Evolutionary conservation across 2,329 filamentous ascomycete species (phyloP).

Genomic region (Colletotrichum camelliae): DNA sequence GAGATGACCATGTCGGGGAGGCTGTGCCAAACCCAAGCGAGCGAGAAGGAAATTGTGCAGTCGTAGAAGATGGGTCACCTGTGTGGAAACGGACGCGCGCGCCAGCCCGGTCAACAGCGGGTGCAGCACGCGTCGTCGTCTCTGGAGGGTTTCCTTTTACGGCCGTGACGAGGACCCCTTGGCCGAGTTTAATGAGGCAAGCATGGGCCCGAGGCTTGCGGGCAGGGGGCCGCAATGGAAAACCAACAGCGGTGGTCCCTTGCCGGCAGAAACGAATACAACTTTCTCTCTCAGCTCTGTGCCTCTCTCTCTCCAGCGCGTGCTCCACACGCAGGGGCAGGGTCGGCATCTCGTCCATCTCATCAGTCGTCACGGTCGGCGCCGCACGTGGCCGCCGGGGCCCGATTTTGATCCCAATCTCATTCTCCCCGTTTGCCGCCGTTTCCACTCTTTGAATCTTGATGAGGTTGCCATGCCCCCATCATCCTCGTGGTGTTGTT

Average conservation of each 20-base stretch:
- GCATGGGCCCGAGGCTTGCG: constrained; percentile 3
- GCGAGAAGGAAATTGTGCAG: constrained; percentile 19
- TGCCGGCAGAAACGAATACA: constrained; percentile 8
- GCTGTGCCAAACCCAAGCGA: constrained; percentile 18
- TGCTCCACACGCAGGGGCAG: constrained; percentile 11
- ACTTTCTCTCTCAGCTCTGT: not conserved
- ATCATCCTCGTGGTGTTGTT: not conserved
- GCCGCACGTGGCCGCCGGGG: constrained; percentile 33
- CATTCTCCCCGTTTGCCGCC: constrained; percentile 18
- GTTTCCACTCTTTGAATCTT: not conserved
- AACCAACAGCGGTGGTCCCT: not conserved
- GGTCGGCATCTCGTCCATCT: constrained; percentile 9
- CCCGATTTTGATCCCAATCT: constrained; percentile 30
- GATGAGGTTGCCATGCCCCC: not conserved
- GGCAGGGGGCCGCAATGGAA: constrained; percentile 1
- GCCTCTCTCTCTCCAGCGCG: not conserved
- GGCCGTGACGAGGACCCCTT: constrained; percentile 9
- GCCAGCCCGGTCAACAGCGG: not conserved
- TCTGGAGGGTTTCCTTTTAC: not conserved
- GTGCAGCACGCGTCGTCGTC: not conserved
- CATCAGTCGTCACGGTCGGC: constrained; percentile 12
- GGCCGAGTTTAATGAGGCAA: constrained; percentile 15
- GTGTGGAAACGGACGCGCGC: constrained; percentile 9
- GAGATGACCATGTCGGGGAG: constrained; percentile 12
- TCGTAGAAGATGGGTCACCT: not conserved